Percentiles rank a stretch among this genome's conserved stretches.
phyloP scores from a whole-genome alignment of 2,329 filamentous ascomycete species.

The Dothistroma septosporum region DNA sequence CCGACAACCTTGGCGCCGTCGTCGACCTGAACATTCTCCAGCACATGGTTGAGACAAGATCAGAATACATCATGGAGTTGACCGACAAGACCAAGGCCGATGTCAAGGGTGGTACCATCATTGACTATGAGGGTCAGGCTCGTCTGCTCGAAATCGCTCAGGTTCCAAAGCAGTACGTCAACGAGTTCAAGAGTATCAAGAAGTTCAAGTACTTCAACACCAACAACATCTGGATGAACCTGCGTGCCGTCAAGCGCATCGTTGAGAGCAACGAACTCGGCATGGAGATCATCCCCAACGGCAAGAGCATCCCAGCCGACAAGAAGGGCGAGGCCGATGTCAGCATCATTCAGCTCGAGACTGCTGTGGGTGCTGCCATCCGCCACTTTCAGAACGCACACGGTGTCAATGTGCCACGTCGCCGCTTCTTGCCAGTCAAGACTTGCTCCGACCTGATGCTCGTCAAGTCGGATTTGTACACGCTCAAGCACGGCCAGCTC shows the following conservation, averaged over 20 bases:
- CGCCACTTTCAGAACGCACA: constrained; percentile 98
- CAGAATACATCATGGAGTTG: constrained; percentile 99
- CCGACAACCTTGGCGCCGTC: constrained; percentile 95
- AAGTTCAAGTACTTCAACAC: constrained; percentile 99
- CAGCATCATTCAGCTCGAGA: constrained; percentile 97
- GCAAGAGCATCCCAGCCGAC: constrained; percentile 96
- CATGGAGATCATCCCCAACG: constrained; percentile 99
- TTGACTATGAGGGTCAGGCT: constrained; percentile 96
- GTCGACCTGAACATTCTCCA: constrained; percentile 97
- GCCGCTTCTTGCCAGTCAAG: constrained; percentile 99
- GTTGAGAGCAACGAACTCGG: constrained; percentile 97
- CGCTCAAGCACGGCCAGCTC: constrained; percentile 95
- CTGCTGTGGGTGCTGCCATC: constrained; percentile 95
- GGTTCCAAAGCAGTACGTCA: constrained; percentile 99
- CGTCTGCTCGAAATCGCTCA: constrained; percentile 97
- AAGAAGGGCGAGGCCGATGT: constrained; percentile 99
- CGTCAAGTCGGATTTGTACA: constrained; percentile 99
- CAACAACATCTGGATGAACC: constrained; percentile 99
- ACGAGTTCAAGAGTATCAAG: constrained; percentile 99
- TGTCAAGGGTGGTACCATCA: constrained; percentile 99
- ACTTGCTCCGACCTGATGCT: constrained; percentile 99
- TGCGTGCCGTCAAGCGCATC: constrained; percentile 95
- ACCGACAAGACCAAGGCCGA: constrained; percentile 99
- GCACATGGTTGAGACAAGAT: constrained; percentile 96
- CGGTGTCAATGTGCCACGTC: constrained; percentile 96